phyloP scores from a whole-genome alignment of 2,329 filamentous ascomycete species.

The Biscogniauxia mediterranea region DNA sequence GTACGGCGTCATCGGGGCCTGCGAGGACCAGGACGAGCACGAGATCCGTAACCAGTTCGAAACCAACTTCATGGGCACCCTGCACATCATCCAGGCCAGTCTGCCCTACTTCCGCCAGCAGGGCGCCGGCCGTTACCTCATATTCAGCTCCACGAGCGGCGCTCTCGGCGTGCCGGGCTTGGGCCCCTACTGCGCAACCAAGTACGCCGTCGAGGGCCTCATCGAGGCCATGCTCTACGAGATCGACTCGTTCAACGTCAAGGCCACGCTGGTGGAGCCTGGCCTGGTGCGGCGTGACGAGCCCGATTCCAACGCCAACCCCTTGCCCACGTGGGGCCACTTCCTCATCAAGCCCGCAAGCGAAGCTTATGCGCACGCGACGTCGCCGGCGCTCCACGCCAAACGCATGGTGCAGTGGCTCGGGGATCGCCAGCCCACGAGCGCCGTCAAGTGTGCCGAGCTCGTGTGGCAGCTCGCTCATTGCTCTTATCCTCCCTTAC shows the following conservation, averaged over 20 bases:
- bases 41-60: slow-evolving; percentile 95
- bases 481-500: slow-evolving; percentile 86
- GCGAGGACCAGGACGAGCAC: slow-evolving; percentile 94
- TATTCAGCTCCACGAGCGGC: slow-evolving; percentile 90
- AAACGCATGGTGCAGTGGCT: slow-evolving; percentile 93
- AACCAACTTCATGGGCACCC: slow-evolving; percentile 93
- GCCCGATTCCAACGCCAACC: slow-evolving; percentile 51
- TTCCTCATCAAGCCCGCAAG: slow-evolving; percentile 87
- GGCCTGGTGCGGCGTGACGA: slow-evolving; percentile 87
- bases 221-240: slow-evolving; percentile 98
- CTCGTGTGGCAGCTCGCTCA: slow-evolving; percentile 93
- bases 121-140: slow-evolving; percentile 77
- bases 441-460: slow-evolving; percentile 88
- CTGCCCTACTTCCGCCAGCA: slow-evolving; percentile 84
- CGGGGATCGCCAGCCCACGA: slow-evolving; percentile 87
- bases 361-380: slow-evolving; percentile 74
- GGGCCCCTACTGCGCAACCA: slow-evolving; percentile 93
- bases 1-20: slow-evolving; percentile 92
- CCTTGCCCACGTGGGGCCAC: slow-evolving; percentile 81
- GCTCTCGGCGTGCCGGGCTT: slow-evolving; percentile 91
- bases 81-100: slow-evolving; percentile 88
- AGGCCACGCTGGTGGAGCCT: slow-evolving; percentile 88
- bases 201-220: slow-evolving; percentile 93
- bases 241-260: slow-evolving; percentile 86
- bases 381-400: slow-evolving; percentile 83